phyloP scores from a whole-genome alignment of 805 yeast genomes.

The Candida awuae region DNA sequence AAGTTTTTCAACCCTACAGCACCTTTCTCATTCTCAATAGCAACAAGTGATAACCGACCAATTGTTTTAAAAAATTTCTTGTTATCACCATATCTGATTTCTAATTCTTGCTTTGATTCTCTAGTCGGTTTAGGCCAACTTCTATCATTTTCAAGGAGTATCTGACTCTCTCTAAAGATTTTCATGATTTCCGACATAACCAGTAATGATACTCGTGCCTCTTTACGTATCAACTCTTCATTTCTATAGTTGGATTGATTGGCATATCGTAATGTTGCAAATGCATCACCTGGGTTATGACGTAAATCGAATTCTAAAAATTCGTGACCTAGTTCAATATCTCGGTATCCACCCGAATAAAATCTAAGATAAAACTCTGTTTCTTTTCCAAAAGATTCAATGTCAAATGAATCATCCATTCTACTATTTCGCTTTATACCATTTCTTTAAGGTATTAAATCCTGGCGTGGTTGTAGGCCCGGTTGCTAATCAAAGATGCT shows the following conservation, averaged over 20 bases:
- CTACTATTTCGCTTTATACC: too few relatives aligned
- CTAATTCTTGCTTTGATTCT: constrained; percentile 37
- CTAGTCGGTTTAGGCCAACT: constrained; percentile 34
- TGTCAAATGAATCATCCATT: constrained; percentile 2
- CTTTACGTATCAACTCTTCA: constrained; percentile 34
- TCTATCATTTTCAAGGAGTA: constrained; percentile 32
- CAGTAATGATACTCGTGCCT: constrained; percentile 28
- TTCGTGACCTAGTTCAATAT: constrained; percentile 34
- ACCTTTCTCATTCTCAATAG: constrained; percentile 20
- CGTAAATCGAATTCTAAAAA: constrained; percentile 28
- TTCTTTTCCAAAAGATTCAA: background rate
- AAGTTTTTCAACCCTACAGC: constrained; percentile 38
- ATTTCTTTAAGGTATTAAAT: too few relatives aligned
- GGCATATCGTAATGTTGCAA: constrained; percentile 29
- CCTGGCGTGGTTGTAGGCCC: too few relatives aligned
- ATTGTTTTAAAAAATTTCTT: constrained; percentile 31
- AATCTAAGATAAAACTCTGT: constrained; percentile 31
- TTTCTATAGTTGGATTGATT: constrained; percentile 39
- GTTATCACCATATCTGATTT: constrained; percentile 30
- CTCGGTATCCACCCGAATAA: constrained; percentile 29
- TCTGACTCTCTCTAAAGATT: constrained; percentile 33
- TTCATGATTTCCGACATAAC: constrained; percentile 30
- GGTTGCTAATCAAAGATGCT: too few relatives aligned
- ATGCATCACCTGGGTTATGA: constrained; percentile 8
- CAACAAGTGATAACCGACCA: constrained; percentile 18